Conservation (phyloP, 2,329 filamentous ascomycete species). For the Emergomyces orientalis region DNA sequence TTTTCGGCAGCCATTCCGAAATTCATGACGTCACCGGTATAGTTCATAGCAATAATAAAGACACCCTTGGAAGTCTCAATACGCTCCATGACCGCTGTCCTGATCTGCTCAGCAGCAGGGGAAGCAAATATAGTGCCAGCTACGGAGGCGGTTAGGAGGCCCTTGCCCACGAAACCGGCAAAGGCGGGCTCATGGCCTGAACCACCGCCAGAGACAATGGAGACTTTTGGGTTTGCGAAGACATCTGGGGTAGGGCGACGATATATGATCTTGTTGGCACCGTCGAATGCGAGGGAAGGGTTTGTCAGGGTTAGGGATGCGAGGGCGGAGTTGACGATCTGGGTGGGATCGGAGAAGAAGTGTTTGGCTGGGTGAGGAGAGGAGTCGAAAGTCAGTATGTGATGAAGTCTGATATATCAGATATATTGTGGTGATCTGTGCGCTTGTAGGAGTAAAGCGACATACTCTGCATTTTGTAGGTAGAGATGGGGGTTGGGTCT, state of each 20-base stretch:
- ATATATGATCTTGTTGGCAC: conserved; percentile 75
- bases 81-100: conserved; percentile 61
- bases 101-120: conserved; percentile 72
- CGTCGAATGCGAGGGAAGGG: conserved; percentile 69
- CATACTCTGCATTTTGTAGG: conserved; percentile 30
- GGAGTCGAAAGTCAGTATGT: conserved; percentile 9
- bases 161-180: conserved; percentile 71
- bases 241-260: conserved; percentile 47
- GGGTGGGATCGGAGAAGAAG: conserved; percentile 75
- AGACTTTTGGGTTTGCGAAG: conserved; percentile 53
- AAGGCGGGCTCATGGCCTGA: conserved; percentile 87
- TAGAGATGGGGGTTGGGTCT: background rate
- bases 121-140: conserved; percentile 82
- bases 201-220: conserved; percentile 79
- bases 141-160: conserved; percentile 70
- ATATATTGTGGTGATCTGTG: background rate
- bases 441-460: background rate
- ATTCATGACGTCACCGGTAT: conserved; percentile 81
- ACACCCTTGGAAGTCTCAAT: conserved; percentile 66
- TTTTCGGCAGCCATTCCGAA: conserved; percentile 93
- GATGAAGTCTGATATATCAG: background rate
- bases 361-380: conserved; percentile 51
- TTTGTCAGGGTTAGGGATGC: conserved; percentile 72
- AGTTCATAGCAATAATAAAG: conserved; percentile 90
- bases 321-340: conserved; percentile 69